Evolutionary conservation across 371 early-diverging fungal species (phyloP).

Genomic region (Rhizomucor miehei): DNA sequence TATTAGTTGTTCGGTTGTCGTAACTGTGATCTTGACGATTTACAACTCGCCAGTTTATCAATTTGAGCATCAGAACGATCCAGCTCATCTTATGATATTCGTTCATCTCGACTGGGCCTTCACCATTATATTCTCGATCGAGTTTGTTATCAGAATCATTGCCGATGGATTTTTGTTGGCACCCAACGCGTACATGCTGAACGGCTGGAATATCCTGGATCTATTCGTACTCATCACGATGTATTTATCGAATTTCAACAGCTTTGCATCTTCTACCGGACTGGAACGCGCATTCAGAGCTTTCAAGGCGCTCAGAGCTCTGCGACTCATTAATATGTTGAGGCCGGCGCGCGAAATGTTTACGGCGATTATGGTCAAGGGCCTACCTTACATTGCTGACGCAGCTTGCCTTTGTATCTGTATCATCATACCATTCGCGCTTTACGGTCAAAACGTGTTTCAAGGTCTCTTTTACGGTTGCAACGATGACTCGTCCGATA

Average conservation of each 20-base stretch:
- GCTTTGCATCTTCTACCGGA: conserved; percentile 43
- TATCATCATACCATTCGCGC: conserved; percentile 66
- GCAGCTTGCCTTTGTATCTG: conserved; percentile 53
- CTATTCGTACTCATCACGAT: conserved; percentile 61
- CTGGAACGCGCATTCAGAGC: conserved; percentile 60
- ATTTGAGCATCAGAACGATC: conserved; percentile 35
- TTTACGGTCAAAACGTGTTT: conserved; percentile 66
- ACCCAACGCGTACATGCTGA: conserved; percentile 63
- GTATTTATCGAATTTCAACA: conserved; percentile 53
- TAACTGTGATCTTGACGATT: conserved; percentile 50
- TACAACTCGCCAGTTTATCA: conserved; percentile 61
- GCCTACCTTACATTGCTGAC: conserved; percentile 61
- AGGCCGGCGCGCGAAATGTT: conserved; percentile 59
- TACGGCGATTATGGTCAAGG: conserved; percentile 54
- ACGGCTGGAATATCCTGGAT: conserved; percentile 67
- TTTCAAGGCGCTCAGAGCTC: conserved; percentile 61
- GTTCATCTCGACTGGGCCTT: conserved; percentile 49
- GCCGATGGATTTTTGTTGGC: conserved; percentile 69
- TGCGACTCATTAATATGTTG: conserved; percentile 62
- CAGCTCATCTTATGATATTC: conserved; percentile 11
- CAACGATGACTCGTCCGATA: conserved; percentile 48
- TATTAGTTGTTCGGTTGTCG: conserved; percentile 46
- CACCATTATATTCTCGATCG: conserved; percentile 55
- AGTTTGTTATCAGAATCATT: conserved; percentile 60
- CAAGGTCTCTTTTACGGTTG: conserved; percentile 56